A percentile compares a stretch with the other conserved stretches of the same genome.
Conservation (phyloP, 495 filamentous ascomycete genomes). For the Trichoderma reesei region DNA sequence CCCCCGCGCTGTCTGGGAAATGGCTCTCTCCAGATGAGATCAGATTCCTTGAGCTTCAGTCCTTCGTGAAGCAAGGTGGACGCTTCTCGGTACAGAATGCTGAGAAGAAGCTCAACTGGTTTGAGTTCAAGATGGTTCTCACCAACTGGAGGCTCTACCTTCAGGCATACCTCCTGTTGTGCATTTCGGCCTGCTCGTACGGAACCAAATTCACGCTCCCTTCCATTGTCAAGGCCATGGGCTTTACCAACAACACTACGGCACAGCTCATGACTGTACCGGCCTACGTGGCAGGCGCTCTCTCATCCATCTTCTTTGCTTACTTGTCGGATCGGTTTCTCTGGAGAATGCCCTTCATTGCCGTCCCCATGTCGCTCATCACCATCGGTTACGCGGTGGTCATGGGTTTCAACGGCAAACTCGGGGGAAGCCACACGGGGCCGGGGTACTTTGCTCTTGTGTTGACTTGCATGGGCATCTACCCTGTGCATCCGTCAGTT, state of each 20-base stretch:
- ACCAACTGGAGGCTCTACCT: conserved; percentile 13
- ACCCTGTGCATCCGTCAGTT: conserved; percentile 28
- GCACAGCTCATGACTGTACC: conserved; percentile 66
- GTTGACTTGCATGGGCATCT: conserved; percentile 29
- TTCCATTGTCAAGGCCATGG: conserved; percentile 55
- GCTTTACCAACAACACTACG: conserved; percentile 45
- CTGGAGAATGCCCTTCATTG: conserved; percentile 34
- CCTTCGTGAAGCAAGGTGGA: conserved; percentile 10
- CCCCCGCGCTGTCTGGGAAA: conserved; percentile 33
- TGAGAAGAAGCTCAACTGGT: conserved; percentile 6
- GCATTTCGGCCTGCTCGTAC: conserved; percentile 1
- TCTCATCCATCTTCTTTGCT: conserved; percentile 27
- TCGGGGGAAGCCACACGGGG: conserved; percentile 23
- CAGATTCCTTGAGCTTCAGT: conserved; percentile 11
- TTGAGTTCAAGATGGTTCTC: conserved; percentile 7
- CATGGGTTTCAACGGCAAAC: conserved; percentile 3
- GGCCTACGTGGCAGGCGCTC: conserved; percentile 58
- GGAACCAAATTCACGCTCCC: conserved; percentile 34
- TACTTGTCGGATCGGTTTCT: conserved; percentile 27
- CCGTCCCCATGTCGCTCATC: conserved; percentile 20
- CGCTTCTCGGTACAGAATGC: neutral
- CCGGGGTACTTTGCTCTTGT: conserved; percentile 28
- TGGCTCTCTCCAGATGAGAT: conserved; percentile 13
- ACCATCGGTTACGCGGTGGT: conserved; percentile 22
- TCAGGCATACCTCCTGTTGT: conserved; percentile 9